Base-by-base conservation (phyloP, 805 yeast species). In the Suhomyces vadensis region DNA sequence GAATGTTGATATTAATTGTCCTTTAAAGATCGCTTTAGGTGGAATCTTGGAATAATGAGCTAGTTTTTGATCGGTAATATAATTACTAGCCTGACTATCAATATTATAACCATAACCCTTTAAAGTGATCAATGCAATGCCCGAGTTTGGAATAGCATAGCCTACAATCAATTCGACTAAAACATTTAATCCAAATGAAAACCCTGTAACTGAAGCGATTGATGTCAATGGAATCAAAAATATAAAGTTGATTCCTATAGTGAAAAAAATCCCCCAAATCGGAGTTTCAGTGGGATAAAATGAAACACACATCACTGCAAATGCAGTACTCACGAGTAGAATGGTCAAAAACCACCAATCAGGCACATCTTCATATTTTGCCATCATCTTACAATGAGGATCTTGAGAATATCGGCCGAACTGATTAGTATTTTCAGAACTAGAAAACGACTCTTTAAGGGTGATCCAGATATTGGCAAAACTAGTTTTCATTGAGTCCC, bases 301-400 rank as follows among this genome's bases (percentile, higher is more conserved):
- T 39, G 69, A 54, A 6, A 78, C 78, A 47, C 75, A 67, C 0
- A 70, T 50, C n/a, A 78, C 58, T 58, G 72, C 61, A 35, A 76
- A 61, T 2, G 69, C 50, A 6, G 81, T 65, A 21, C 82, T 67
- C 10, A 67, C 50, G n/a, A 78, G 44, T 31, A 82, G 67, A 11
- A 78, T 65, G 3, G 61, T 47, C 3, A 64, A 54, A 53, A 76
- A 84, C 87, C 89, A 83, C 82, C 83, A 81, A 51, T 81, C 85
- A 1, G 95, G 94, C 16, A 82, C 87, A 50, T 84, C 89, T 29
- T 74, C 74, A 60, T 84, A 83, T 43, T 62, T 66, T 36, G 74
- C 49, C 83, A 81, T 81, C 75, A 80, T 78, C 37, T 65, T 67
- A 44, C 81, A 73, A 53, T 79, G 83, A 1, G 83, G 78, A 53